Evolutionary conservation across 2,329 filamentous ascomycete species (phyloP), one percentile per base, ranked within the genome.

Genomic region (Alternaria sp.): DNA sequence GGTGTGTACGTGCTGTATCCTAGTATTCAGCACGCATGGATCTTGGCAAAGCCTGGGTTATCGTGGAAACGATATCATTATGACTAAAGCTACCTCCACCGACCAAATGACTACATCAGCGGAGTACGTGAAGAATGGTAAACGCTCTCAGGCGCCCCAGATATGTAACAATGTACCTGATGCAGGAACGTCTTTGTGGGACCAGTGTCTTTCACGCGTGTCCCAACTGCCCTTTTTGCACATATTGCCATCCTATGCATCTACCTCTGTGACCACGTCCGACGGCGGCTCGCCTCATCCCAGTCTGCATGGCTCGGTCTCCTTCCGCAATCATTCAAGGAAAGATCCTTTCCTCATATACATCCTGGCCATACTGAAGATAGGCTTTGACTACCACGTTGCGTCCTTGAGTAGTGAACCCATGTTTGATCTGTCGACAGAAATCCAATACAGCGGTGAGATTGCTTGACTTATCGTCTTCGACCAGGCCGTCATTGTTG

Each of bases 201-300:
- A 37, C 33, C 33, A 37, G 33, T 37, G 33, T 37, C 33, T 37
- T 37, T 37, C 15, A 37, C 33, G 33, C 33, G 33, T n/a, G 33
- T 37, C 33, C 33, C 33, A n/a, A n/a, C 14, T 37, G 33, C 33
- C 33, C 33, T 37, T 37, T 37, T 37, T 37, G 33, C 33, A n/a
- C 33, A 37, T 1, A 37, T 37, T n/a, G 15, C 37, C 37, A 18
- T 41, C 37, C 15, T 18, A 41, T 28, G 41, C 47, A 58, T 46
- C 47, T 58, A 61, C 54, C 60, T 61, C 53, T 55, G 60, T 61
- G 53, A 58, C 55, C 60, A 55, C 28, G 47, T 33, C 28, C 30
- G n/a, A 46, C 26, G 23, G 28, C 60, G n/a, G 51, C 46, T 23
- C 50, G 26, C 20, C 6, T 45, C 50, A 10, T 9, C 7, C 43